A percentile compares a stretch with the other conserved stretches of the same genome.
Evolutionary conservation across 176 grass and related monocot species (phyloP).

Genomic region (Zizania latifolia): DNA sequence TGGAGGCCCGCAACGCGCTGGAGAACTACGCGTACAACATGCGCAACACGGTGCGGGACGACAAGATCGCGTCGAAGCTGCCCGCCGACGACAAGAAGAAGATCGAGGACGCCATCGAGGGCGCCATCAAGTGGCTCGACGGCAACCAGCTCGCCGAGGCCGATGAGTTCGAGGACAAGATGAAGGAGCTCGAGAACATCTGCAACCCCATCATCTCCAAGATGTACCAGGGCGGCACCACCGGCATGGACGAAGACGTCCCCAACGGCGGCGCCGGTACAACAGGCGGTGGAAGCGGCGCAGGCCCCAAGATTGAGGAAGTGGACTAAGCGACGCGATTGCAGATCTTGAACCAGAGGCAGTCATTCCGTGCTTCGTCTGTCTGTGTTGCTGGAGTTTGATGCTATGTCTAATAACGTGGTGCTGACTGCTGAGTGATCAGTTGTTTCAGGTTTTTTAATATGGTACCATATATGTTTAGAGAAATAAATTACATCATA

Average conservation of each 20-base stretch:
- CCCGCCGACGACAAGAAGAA: conserved; percentile 47
- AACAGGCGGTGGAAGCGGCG: conserved; percentile 33
- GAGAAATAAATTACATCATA: not conserved
- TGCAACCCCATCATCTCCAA: conserved; percentile 77
- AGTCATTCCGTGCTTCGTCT: not conserved
- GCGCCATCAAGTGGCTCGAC: conserved; percentile 71
- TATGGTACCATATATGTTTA: not conserved
- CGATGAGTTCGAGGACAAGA: conserved; percentile 70
- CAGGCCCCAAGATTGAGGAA: conserved; percentile 78
- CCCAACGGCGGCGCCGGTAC: conserved; percentile 18
- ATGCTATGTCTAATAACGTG: conserved; percentile 10
- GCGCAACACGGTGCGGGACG: conserved; percentile 66
- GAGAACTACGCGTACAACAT: conserved; percentile 88
- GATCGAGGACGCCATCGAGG: conserved; percentile 64
- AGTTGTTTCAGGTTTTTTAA: not conserved
- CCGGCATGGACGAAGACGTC: conserved; percentile 52
- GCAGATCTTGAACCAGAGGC: not conserved
- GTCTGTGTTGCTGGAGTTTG: not conserved
- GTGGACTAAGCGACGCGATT: conserved; percentile 48
- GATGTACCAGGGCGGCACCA: conserved; percentile 58
- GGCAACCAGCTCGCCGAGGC: conserved; percentile 76
- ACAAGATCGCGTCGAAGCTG: conserved; percentile 57
- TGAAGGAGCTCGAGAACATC: conserved; percentile 66
- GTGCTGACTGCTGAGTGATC: not conserved
- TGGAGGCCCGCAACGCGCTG: conserved; percentile 56